These are phyloP conservation scores for Cutaneotrichosporon sp. DNA, from an alignment of 1,284 basidiomycete species.

Conservation along the genomic window DNA sequence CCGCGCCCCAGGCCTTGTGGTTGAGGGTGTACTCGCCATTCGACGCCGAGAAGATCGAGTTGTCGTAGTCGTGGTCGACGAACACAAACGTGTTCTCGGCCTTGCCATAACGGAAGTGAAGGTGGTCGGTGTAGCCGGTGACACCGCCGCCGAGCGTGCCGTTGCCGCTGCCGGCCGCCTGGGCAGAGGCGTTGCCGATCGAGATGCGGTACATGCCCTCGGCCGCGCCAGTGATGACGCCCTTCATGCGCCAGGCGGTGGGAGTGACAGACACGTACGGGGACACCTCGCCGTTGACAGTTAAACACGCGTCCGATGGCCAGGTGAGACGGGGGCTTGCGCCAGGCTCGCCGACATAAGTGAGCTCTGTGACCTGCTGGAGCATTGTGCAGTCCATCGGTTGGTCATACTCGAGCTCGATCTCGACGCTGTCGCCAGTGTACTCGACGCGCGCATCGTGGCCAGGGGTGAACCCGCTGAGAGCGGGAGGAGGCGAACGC, in stretches of 20 bases:
- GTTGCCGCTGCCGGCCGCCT: slow-evolving; percentile 21
- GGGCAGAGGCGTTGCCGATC: slow-evolving; percentile 58
- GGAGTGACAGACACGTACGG: slow-evolving; percentile 57
- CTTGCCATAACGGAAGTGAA: slow-evolving; percentile 75
- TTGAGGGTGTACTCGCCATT: slow-evolving; percentile 70
- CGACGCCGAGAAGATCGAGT: slow-evolving; percentile 62
- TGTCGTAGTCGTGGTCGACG: slow-evolving; percentile 68
- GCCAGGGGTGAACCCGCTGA: slow-evolving; percentile 77
- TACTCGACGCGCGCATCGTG: slow-evolving; percentile 72
- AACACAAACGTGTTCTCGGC: slow-evolving; percentile 76
- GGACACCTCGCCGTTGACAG: slow-evolving; percentile 59
- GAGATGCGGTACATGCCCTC: slow-evolving; percentile 25
- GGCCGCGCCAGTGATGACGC: slow-evolving; percentile 63
- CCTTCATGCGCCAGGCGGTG: slow-evolving; percentile 71
- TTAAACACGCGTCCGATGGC: slow-evolving; percentile 33
- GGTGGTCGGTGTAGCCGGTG: slow-evolving; percentile 62
- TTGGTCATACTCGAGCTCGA: slow-evolving; percentile 74
- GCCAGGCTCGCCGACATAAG: slow-evolving; percentile 65
- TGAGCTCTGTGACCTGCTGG: slow-evolving; percentile 62
- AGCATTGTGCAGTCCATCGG: slow-evolving; percentile 72
- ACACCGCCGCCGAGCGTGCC: slow-evolving; percentile 17
- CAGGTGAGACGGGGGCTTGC: slow-evolving; percentile 58
- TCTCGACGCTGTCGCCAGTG: slow-evolving; percentile 63
- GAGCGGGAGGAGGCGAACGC: slow-evolving; percentile 66
- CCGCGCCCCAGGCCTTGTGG: slow-evolving; percentile 81